A percentile compares a stretch with the other conserved stretches of the same genome.
Conservation (phyloP, 805 yeast genomes). For the Spathaspora sp. region DNA sequence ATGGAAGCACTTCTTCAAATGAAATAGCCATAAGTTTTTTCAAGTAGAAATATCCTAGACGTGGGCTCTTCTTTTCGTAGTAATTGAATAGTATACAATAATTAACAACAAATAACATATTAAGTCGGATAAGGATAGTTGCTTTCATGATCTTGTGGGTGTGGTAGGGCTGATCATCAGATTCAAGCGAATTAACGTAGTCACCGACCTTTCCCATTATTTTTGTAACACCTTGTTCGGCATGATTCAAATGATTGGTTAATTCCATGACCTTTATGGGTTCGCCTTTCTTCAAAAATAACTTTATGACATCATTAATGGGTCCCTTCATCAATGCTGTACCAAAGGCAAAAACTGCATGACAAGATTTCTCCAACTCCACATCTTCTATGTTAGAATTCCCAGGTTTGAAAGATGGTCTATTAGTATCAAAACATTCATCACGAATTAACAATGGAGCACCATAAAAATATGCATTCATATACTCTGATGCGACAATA, state of each 20-base stretch:
- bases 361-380: constrained; percentile 33
- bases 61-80: constrained; percentile 30
- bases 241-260: constrained; percentile 19
- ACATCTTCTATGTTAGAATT: constrained; percentile 29
- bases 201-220: constrained; percentile 26
- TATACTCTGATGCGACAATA: constrained; percentile 30
- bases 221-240: constrained; percentile 38
- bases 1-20: constrained; percentile 29
- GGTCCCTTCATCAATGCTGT: constrained; percentile 31
- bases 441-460: constrained; percentile 35
- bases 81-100: constrained; percentile 33
- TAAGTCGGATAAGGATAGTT: constrained; percentile 21
- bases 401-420: constrained; percentile 33
- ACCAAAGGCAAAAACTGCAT: constrained; percentile 23
- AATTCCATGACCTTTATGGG: constrained; percentile 17
- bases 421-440: constrained; percentile 44
- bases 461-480: constrained; percentile 43
- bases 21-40: constrained; percentile 23
- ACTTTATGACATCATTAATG: constrained; percentile 21
- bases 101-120: constrained; percentile 23
- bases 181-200: constrained; percentile 24
- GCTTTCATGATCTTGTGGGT: constrained; percentile 8
- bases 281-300: constrained; percentile 15
- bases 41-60: constrained; percentile 30
- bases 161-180: constrained; percentile 11